phyloP scores from a whole-genome alignment of 2,329 filamentous ascomycete species.

The Trichoderma sp. region DNA sequence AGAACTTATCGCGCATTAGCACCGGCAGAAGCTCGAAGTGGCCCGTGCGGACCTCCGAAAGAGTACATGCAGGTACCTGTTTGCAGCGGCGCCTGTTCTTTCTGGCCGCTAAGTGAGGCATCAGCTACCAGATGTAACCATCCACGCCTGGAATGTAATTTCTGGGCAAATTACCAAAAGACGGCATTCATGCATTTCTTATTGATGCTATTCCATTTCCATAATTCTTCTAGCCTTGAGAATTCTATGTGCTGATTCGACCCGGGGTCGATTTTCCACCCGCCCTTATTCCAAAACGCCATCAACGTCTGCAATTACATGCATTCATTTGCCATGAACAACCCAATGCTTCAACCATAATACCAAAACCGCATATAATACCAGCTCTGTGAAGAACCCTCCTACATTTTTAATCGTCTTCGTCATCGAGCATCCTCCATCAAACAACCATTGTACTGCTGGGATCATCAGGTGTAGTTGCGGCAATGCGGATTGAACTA shows the following conservation, averaged over 20 bases:
- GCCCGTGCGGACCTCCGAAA: constrained; percentile 1
- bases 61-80: not conserved
- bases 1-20: constrained; percentile 1
- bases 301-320: not conserved
- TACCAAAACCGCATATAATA: not conserved
- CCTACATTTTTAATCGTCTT: not conserved
- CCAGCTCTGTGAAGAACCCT: not conserved
- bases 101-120: not conserved
- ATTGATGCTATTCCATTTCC: not conserved
- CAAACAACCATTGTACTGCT: no score
- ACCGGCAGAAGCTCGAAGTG: not conserved
- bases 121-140: not conserved
- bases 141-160: not conserved
- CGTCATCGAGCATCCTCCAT: not conserved
- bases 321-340: not conserved
- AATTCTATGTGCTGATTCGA: not conserved
- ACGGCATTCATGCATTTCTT: not conserved
- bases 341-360: not conserved
- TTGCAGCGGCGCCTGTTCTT: not conserved
- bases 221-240: not conserved
- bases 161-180: not conserved
- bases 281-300: constrained; percentile 2
- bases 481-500: not conserved
- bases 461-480: not conserved
- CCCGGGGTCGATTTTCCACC: not conserved